These are phyloP conservation scores for Prunus armeniaca DNA, from an alignment of 306 rosid genomes.

Conservation along the genomic window DNA sequence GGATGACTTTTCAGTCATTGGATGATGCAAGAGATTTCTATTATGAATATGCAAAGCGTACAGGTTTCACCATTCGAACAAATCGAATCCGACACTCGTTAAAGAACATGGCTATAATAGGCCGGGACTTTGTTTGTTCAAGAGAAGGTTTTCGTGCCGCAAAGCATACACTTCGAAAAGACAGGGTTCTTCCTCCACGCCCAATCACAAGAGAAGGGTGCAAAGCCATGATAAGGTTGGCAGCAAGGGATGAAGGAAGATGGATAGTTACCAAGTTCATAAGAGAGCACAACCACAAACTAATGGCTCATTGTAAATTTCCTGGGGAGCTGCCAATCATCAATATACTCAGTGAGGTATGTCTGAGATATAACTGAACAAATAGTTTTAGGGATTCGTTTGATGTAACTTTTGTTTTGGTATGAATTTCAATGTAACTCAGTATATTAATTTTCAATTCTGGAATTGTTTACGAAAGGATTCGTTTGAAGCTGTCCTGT, in stretches of 20 bases:
- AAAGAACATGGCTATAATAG: conserved; percentile 25
- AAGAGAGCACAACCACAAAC: conserved; percentile 22
- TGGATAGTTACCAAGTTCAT: conserved; percentile 23
- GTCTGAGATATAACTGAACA: neutral
- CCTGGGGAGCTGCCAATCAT: conserved; percentile 20
- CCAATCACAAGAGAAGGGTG: conserved; percentile 25
- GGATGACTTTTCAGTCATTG: conserved; percentile 18
- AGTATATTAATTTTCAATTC: too few species aligned
- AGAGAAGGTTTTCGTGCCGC: conserved; percentile 26
- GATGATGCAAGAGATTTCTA: conserved; percentile 26
- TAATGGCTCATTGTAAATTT: conserved; percentile 12
- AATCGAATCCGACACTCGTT: conserved; percentile 22
- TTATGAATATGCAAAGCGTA: conserved; percentile 23
- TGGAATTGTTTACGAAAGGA: too few species aligned
- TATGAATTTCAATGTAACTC: too few species aligned
- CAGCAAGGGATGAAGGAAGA: conserved; percentile 15
- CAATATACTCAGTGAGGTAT: conserved; percentile 24
- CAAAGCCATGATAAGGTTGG: conserved; percentile 28
- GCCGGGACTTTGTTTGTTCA: conserved; percentile 23
- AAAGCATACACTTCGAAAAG: conserved; percentile 18
- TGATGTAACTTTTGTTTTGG: too few species aligned
- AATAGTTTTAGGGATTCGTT: too few species aligned
- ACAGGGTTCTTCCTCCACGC: conserved; percentile 25
- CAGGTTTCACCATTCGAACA: conserved; percentile 22
- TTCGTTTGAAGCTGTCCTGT: too few species aligned